phyloP scores from a whole-genome alignment of 2,329 filamentous ascomycete genomes.

The Stemphylium lycopersici region DNA sequence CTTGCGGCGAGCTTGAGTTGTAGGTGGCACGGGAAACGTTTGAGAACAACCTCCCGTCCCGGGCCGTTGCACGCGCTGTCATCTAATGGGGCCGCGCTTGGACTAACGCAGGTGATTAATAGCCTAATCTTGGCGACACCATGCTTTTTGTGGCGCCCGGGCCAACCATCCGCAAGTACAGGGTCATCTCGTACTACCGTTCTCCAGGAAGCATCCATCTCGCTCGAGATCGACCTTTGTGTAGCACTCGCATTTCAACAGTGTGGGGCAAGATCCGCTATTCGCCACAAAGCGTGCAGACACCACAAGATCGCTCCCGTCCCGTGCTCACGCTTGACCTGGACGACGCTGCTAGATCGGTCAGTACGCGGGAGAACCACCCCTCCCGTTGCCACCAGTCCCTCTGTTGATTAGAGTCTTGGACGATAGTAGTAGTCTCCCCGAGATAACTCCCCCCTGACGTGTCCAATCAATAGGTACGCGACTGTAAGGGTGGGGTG shows the following conservation, averaged over 20 bases:
- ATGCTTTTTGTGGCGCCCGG: not conserved
- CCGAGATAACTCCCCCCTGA: not conserved
- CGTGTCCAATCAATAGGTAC: not conserved
- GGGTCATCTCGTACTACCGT: not conserved
- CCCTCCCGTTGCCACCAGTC: not conserved
- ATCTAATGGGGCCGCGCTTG: not conserved
- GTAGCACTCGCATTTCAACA: not conserved
- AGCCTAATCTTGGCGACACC: not conserved
- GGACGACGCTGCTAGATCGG: not conserved
- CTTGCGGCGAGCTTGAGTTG: not conserved
- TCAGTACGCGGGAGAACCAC: not conserved
- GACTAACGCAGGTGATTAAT: not conserved
- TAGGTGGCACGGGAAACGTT: not conserved
- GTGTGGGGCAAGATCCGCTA: not conserved
- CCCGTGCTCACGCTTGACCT: not conserved
- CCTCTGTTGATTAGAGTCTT: not conserved
- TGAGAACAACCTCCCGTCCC: not conserved
- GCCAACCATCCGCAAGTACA: not conserved
- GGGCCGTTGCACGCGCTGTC: slow-evolving; percentile 4
- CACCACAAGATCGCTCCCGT: not conserved
- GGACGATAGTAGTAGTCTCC: not conserved
- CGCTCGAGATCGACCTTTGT: not conserved
- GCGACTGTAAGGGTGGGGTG: not conserved
- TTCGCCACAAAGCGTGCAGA: not conserved
- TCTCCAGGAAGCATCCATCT: not conserved